These are phyloP conservation scores for Phragmites australis DNA, from an alignment of 176 grass and related monocot species.

Conservation along the genomic window DNA sequence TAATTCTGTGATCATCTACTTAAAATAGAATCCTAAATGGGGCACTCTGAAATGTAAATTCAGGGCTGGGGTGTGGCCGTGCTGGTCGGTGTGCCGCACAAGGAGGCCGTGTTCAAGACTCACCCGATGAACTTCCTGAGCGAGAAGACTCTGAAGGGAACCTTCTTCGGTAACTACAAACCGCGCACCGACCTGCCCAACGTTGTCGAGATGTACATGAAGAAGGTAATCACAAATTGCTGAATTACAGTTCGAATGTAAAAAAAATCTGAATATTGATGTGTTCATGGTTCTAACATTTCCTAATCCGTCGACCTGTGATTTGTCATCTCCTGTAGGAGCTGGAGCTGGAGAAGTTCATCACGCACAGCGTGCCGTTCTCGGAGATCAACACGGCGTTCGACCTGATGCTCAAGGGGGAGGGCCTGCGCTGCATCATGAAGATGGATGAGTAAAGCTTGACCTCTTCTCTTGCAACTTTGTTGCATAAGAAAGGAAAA, in stretches of 20 bases:
- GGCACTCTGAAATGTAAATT: neutral
- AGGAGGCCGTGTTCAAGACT: conserved; percentile 77
- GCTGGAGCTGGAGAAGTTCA: conserved; percentile 95
- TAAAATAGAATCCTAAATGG: neutral
- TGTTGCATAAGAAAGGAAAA: neutral
- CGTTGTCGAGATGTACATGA: conserved; percentile 91
- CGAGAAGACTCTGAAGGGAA: conserved; percentile 86
- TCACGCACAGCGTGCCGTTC: conserved; percentile 81
- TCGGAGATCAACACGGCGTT: conserved; percentile 93
- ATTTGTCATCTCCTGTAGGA: conserved; percentile 39
- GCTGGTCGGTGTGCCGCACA: conserved; percentile 78
- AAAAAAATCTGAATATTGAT: neutral
- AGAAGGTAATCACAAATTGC: conserved; percentile 36
- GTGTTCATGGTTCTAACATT: neutral
- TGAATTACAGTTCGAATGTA: neutral
- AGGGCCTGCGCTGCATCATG: conserved; percentile 82
- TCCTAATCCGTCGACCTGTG: neutral
- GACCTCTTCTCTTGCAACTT: neutral
- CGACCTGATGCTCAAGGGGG: conserved; percentile 83
- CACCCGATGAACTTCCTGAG: conserved; percentile 70
- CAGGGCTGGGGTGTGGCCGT: conserved; percentile 91
- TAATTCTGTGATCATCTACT: neutral
- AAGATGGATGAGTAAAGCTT: conserved; percentile 61
- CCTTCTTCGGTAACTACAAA: conserved; percentile 94
- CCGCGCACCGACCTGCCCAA: conserved; percentile 66